Conservation (phyloP, 2,329 filamentous ascomycete genomes). For the Colletotrichum navitas region DNA sequence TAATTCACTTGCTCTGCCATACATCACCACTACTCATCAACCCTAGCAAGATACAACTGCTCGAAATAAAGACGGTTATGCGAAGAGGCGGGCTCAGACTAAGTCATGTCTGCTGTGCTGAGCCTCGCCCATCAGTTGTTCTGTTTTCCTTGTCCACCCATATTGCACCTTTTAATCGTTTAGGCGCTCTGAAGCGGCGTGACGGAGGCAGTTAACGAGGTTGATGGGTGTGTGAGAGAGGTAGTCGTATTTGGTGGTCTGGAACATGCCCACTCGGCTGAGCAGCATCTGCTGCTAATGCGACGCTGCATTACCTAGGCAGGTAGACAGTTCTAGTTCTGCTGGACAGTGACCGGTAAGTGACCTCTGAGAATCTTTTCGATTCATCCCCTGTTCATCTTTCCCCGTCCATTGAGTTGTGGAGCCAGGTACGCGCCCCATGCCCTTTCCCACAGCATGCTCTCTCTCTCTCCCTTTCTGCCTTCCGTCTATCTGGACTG, state of each 20-base stretch:
- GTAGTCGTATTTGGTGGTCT: conserved; percentile 9
- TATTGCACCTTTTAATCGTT: conserved; percentile 33
- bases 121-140: conserved; percentile 30
- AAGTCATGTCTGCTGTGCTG: conserved; percentile 27
- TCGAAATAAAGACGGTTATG: not conserved
- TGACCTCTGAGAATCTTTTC: conserved; percentile 32
- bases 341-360: conserved; percentile 8
- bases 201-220: conserved; percentile 9
- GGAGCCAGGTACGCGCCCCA: conserved; percentile 14
- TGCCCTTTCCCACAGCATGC: not conserved
- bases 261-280: conserved; percentile 13
- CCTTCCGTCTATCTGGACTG: not conserved
- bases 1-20: conserved; percentile 15
- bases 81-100: not conserved
- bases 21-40: conserved; percentile 26
- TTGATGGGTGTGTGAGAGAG: conserved; percentile 12
- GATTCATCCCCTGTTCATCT: conserved; percentile 9
- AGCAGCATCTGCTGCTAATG: conserved; percentile 28
- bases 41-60: not conserved
- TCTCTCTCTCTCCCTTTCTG: not conserved
- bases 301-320: conserved; percentile 3
- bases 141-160: conserved; percentile 21
- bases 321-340: conserved; percentile 6
- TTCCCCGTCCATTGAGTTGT: conserved; percentile 24
- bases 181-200: conserved; percentile 34